Percentiles rank a stretch among this genome's conserved stretches.
Evolutionary conservation across 345 rosid genomes (phyloP).

Genomic region (Isatis tinctoria): DNA sequence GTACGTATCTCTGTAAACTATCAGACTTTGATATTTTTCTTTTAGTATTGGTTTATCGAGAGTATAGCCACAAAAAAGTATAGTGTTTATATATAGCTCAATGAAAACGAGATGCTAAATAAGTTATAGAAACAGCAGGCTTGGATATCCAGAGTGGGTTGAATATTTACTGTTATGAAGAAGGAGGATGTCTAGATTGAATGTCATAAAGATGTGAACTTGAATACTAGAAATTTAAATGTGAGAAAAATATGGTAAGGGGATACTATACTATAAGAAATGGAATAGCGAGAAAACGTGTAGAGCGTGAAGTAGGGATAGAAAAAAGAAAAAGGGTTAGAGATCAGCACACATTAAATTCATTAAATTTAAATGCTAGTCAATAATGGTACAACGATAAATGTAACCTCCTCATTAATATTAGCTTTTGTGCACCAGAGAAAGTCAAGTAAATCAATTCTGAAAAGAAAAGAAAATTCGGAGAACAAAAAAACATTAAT

Average conservation of each 20-base stretch:
- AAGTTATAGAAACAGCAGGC: background rate
- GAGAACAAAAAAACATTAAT: background rate
- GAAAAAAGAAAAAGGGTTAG: background rate
- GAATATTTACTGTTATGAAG: background rate
- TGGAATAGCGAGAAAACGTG: conserved; percentile 30
- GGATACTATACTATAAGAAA: background rate
- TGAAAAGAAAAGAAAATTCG: background rate
- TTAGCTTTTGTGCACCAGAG: background rate
- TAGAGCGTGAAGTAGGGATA: conserved; percentile 18
- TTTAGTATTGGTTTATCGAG: no score
- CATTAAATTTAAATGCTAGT: conserved; percentile 28
- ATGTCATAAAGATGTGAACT: conserved; percentile 8
- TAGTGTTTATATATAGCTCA: background rate
- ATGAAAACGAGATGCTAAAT: background rate
- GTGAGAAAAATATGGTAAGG: conserved; percentile 18
- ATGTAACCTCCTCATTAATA: conserved; percentile 35
- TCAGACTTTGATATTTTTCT: background rate
- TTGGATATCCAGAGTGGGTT: background rate
- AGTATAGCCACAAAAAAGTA: no score
- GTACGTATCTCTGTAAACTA: background rate
- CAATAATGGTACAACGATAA: conserved; percentile 36
- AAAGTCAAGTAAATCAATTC: conserved; percentile 7
- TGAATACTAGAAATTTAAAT: background rate
- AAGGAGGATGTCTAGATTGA: background rate
- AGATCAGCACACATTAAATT: conserved; percentile 19